A percentile compares a stretch with the other conserved stretches of the same genome.
phyloP scores from a whole-genome alignment of 108 stramenopile species.

The Aureococcus anophagefferens region DNA sequence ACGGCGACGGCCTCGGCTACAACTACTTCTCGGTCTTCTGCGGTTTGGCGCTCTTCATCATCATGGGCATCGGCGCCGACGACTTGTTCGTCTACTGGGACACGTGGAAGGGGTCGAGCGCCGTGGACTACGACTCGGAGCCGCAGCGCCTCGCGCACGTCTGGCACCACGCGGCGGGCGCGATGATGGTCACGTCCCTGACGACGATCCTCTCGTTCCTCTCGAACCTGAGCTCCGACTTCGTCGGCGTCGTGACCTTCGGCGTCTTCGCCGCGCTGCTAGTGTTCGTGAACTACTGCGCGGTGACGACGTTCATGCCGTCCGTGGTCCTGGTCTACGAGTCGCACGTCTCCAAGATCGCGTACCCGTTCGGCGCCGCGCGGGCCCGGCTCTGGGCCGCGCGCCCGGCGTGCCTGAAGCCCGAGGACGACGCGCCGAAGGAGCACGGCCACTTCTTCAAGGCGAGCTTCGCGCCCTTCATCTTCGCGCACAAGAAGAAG shows the following conservation, averaged over 20 bases:
- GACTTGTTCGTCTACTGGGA: conserved; percentile 17
- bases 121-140: background rate
- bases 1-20: conserved; percentile 1
- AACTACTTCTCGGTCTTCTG: conserved; percentile 12
- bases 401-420: too few relatives aligned
- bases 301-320: conserved; percentile 9
- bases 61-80: background rate
- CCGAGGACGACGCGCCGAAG: too few relatives aligned
- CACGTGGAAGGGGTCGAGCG: conserved; percentile 14
- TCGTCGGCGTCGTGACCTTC: conserved; percentile 12
- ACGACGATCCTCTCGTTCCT: conserved; percentile 17
- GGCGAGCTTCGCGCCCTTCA: too few relatives aligned
- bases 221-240: background rate
- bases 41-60: conserved; percentile 16
- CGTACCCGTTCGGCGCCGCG: too few relatives aligned
- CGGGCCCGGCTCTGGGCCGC: too few relatives aligned
- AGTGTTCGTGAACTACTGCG: conserved; percentile 8
- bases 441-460: too few relatives aligned
- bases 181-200: conserved; percentile 8
- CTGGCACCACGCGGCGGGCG: conserved; percentile 3
- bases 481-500: background rate
- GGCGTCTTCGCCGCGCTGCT: conserved; percentile 14
- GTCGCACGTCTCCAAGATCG: background rate
- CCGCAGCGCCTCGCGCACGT: conserved; percentile 1
- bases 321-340: conserved; percentile 14